phyloP scores from a whole-genome alignment of 306 rosid genomes.

The Coriaria nepalensis region DNA sequence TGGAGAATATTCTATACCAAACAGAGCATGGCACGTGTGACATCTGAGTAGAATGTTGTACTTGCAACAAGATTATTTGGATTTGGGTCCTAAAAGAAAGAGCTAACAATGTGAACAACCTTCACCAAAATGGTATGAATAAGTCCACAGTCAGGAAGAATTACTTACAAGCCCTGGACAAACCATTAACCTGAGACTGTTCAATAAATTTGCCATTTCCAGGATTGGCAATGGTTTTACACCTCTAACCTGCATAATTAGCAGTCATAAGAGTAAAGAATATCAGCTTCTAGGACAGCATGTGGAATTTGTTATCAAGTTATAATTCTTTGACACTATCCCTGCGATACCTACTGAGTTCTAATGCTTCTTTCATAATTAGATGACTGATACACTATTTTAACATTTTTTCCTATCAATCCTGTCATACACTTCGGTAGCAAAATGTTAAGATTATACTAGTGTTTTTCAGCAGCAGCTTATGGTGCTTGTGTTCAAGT shows the following conservation, averaged over 20 bases:
- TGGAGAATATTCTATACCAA: conserved; percentile 45
- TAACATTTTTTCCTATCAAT: too few species aligned
- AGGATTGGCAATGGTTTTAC: conserved; percentile 72
- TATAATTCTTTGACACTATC: too few species aligned
- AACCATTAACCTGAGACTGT: conserved; percentile 51
- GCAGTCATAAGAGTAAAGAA: conserved; percentile 16
- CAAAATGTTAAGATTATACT: too few species aligned
- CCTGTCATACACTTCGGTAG: too few species aligned
- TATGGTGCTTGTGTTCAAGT: too few species aligned
- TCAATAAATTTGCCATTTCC: conserved; percentile 77
- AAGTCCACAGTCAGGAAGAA: conserved; percentile 3
- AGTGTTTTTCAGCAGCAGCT: too few species aligned
- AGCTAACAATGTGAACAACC: conserved; percentile 11
- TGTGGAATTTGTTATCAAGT: not conserved
- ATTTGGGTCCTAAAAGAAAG: conserved; percentile 72
- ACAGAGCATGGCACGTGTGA: conserved; percentile 92
- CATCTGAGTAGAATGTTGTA: conserved; percentile 83
- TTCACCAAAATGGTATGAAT: conserved; percentile 13
- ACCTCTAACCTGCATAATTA: conserved; percentile 79
- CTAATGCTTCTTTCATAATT: too few species aligned
- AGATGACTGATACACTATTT: too few species aligned
- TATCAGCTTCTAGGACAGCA: not conserved
- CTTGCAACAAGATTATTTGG: conserved; percentile 90
- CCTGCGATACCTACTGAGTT: too few species aligned
- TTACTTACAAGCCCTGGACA: conserved; percentile 85